Evolutionary conservation across 306 rosid genomes (phyloP), one percentile per base, ranked within the genome.

Genomic region (Amphicarpaea edgeworthii): DNA sequence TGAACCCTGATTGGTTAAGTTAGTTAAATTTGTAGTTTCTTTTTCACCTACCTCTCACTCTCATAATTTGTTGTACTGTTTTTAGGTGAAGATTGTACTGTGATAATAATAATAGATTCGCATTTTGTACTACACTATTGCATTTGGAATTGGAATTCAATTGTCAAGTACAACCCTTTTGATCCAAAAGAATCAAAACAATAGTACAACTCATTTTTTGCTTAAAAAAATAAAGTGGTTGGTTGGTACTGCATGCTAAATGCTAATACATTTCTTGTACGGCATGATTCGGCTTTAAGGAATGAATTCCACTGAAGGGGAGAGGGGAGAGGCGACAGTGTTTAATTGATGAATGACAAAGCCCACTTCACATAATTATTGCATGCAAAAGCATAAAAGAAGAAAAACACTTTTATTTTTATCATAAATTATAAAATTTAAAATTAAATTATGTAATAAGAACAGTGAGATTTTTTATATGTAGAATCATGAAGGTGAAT

Each of bases 241-340:
- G 50, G 41, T 67, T n/a, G n/a, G 28, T 68, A 3, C 26, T 68
- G 43, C n/a, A n/a, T n/a, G n/a, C 10, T 28, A 28, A 28, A 28
- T 28, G 32, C 32, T 28, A 24, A 2, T 1, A 16, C 41, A 47
- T n/a, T 51, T 70, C 19, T 19, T 20, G 65, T 53, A 71, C 66
- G 17, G n/a, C 67, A 38, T 4, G 2, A 14, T 75, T 73, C 0
- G 26, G 46, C 69, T 73, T 60, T 61, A 61, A 75, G 50, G 61
- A 74, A 74, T 45, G 38, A 61, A 60, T 76, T 64, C 73, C 73
- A 23, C 30, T 16, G 2, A 32, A 40, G 32, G 57, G 32, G n/a
- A n/a, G n/a, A n/a, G n/a, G n/a, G n/a, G n/a, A 9, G 6, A 17
- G 59, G 8, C 4, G 32, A 38, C 16, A 23, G 7, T 0, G 28